phyloP scores from a whole-genome alignment of 495 filamentous ascomycete species.

The Aspergillus wentii region DNA sequence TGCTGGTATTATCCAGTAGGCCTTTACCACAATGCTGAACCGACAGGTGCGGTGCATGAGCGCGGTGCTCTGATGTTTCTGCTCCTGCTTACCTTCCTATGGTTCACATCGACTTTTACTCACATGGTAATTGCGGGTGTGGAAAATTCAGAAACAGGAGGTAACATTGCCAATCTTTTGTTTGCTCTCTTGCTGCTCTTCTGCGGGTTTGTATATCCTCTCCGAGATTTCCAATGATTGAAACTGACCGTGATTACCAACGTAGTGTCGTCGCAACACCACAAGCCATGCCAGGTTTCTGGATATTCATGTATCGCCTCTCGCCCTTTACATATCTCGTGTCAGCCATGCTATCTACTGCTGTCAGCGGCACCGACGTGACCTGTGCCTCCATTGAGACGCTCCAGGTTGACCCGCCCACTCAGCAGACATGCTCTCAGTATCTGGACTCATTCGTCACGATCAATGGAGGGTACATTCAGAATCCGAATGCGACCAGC shows the following conservation, averaged over 20 bases:
- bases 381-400: constrained; percentile 50
- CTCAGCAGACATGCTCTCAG: constrained; percentile 41
- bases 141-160: constrained; percentile 32
- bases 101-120: constrained; percentile 47
- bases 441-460: constrained; percentile 50
- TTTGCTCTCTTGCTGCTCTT: constrained; percentile 47
- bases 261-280: too few relatives aligned
- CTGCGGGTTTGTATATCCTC: too few relatives aligned
- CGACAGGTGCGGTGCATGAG: constrained; percentile 28
- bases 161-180: constrained; percentile 37
- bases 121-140: constrained; percentile 37
- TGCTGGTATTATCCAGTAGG: constrained; percentile 62
- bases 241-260: too few relatives aligned
- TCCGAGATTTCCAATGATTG: too few relatives aligned
- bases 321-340: constrained; percentile 61
- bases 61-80: constrained; percentile 49
- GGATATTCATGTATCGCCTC: constrained; percentile 62
- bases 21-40: constrained; percentile 37
- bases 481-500: constrained; percentile 38
- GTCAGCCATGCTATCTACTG: constrained; percentile 45
- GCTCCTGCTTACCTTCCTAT: constrained; percentile 16
- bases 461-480: constrained; percentile 45
- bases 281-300: too few relatives aligned
- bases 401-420: constrained; percentile 42
- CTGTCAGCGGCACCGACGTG: constrained; percentile 46